phyloP scores from a whole-genome alignment of 2,329 filamentous ascomycete genomes.

The Fusarium nodosum region DNA sequence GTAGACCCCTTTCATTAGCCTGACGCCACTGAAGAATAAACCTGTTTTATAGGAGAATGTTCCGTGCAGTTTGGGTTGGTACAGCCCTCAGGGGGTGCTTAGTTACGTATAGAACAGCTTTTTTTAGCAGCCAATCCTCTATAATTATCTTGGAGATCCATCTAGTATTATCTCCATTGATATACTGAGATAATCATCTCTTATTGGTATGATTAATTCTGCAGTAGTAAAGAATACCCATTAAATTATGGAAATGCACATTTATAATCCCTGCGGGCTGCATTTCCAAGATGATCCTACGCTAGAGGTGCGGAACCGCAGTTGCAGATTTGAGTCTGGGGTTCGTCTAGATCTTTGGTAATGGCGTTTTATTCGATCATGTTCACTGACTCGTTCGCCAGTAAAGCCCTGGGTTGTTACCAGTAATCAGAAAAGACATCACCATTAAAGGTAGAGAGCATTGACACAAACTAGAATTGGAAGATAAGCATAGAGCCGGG shows the following conservation, averaged over 20 bases:
- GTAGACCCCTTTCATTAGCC: constrained; percentile 1
- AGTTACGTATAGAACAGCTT: too few species aligned
- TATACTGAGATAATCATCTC: too few species aligned
- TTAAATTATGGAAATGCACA: too few species aligned
- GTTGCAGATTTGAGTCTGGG: constrained; percentile 17
- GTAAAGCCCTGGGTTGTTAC: fast-evolving
- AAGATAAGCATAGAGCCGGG: not conserved
- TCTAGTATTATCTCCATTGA: too few species aligned
- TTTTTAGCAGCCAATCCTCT: too few species aligned
- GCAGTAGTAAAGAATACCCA: too few species aligned
- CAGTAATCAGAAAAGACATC: not conserved
- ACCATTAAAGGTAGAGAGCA: not conserved
- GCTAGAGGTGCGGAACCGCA: constrained; percentile 36
- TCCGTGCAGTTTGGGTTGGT: not conserved
- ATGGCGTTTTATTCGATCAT: not conserved
- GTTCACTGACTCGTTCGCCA: not conserved
- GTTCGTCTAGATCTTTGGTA: not conserved
- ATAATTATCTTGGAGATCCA: too few species aligned
- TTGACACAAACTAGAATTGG: not conserved
- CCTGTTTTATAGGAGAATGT: not conserved
- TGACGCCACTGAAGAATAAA: not conserved
- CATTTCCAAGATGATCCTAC: not conserved
- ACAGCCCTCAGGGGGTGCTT: too few species aligned
- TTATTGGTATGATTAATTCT: too few species aligned
- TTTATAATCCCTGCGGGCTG: too few species aligned